A percentile compares a stretch with the other conserved stretches of the same genome.
These are phyloP conservation scores for Simplicillium sp. DNA, from an alignment of 2,329 filamentous ascomycete genomes.

Conservation along the genomic window DNA sequence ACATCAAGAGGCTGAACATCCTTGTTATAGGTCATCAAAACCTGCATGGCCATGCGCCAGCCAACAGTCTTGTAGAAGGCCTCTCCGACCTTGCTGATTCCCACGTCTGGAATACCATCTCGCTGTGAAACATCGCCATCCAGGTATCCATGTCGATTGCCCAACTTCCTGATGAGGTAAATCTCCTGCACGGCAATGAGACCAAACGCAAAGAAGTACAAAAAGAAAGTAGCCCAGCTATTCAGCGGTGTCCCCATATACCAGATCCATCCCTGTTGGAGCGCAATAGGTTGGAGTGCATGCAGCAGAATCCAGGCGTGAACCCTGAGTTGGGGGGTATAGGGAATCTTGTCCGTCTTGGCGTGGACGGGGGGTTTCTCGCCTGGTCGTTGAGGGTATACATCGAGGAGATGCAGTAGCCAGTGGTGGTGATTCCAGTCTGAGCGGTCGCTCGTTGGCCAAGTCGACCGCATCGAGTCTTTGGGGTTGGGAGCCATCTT, in stretches of 20 bases:
- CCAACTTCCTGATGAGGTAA: constrained; percentile 22
- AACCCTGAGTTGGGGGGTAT: constrained; percentile 19
- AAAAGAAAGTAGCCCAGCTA: constrained; percentile 18
- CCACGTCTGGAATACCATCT: constrained; percentile 28
- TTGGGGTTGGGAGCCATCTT: constrained; percentile 5
- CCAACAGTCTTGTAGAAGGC: constrained; percentile 21
- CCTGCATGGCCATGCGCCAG: constrained; percentile 19
- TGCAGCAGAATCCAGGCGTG: constrained; percentile 28
- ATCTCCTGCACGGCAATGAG: constrained; percentile 25
- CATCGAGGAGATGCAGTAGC: constrained; percentile 17
- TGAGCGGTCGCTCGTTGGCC: constrained; percentile 15
- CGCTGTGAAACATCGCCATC: constrained; percentile 28
- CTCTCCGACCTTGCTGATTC: constrained; percentile 18
- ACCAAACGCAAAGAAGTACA: constrained; percentile 26
- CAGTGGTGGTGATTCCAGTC: constrained; percentile 19
- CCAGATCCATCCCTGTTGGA: constrained; percentile 22
- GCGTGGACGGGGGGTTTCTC: constrained; percentile 22
- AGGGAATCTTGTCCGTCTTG: constrained; percentile 27
- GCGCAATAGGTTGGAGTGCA: constrained; percentile 20
- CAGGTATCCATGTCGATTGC: constrained; percentile 25
- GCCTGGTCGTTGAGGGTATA: constrained; percentile 16
- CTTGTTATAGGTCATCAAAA: constrained; percentile 20
- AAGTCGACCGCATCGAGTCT: constrained; percentile 26
- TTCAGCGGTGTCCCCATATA: constrained; percentile 18
- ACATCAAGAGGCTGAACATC: constrained; percentile 12